phyloP scores from a whole-genome alignment of 495 filamentous ascomycete species.

The Beverwykella pulmonaria region DNA sequence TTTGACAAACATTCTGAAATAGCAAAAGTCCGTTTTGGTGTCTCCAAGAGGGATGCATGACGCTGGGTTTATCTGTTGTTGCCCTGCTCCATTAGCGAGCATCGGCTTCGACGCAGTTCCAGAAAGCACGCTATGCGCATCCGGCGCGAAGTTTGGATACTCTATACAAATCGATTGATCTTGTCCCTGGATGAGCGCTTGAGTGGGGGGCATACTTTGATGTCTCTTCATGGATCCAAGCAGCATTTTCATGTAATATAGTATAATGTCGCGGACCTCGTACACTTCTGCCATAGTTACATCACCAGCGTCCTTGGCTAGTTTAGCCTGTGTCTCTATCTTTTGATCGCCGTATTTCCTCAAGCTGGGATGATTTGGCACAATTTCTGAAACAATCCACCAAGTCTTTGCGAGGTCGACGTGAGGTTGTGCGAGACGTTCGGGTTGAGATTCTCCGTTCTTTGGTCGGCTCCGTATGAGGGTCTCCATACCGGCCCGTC shows the following conservation, averaged over 20 bases:
- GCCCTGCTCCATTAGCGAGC: conserved; percentile 47
- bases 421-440: conserved; percentile 49
- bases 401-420: conserved; percentile 79
- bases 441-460: conserved; percentile 26
- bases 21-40: conserved; percentile 68
- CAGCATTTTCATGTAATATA: conserved; percentile 69
- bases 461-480: conserved; percentile 65
- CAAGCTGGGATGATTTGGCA: conserved; percentile 44
- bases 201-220: conserved; percentile 65
- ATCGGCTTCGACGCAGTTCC: conserved; percentile 59
- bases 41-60: conserved; percentile 77
- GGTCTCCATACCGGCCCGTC: conserved; percentile 70
- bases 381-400: conserved; percentile 74
- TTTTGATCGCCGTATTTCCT: conserved; percentile 52
- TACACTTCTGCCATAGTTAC: conserved; percentile 53
- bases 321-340: conserved; percentile 50
- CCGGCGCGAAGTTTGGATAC: conserved; percentile 69
- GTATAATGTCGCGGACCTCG: conserved; percentile 57
- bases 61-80: conserved; percentile 51
- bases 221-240: conserved; percentile 81
- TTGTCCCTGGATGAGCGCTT: conserved; percentile 64
- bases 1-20: conserved; percentile 70
- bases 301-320: conserved; percentile 55
- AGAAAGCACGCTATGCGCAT: conserved; percentile 66
- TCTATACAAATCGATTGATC: conserved; percentile 76